Base-by-base conservation (phyloP, 2,329 filamentous ascomycete species). In the Gyromitra esculenta region DNA sequence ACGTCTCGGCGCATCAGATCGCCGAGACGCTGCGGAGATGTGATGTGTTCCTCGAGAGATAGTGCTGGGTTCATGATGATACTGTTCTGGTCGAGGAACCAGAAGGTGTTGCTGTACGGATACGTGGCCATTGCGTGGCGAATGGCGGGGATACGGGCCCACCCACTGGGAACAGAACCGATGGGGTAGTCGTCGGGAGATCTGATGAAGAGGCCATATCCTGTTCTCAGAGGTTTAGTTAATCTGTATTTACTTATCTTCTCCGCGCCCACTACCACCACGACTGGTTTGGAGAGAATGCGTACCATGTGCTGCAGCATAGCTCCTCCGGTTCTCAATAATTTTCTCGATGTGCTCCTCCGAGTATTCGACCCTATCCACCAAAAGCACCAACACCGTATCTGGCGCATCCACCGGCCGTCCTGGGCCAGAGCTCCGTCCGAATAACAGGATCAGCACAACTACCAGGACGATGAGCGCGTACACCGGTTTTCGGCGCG, bases 291-390 rank as follows among this genome's bases (percentile, higher is more conserved):
- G 0, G 62, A 78, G 18, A 77, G 35, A 52, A 45, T 48, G 80
- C 87, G 82, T 88, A 97, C 94, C 95, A 85, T 98, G 94, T 82
- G 89, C 91, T 79, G 89, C 88, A 6, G 95, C 96, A 84, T 98
- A 99, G 78, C 91, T 88, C 81, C 91, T 87, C 81, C 96, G 87
- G 83, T 99, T 99, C 80, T 92, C 89, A 82, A 89, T 91, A 78
- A 99, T 89, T 81, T 89, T 89, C 74, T 91, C 86, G 71, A 91
- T 86, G 84, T 95, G 96, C 54, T 86, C 86, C 43, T 88, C 85
- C 81, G 89, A 89, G 80, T 91, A 89, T 50, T 84, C 86, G 66
- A 86, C 85, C 75, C 89, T 87, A 82, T 97, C 92, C 71, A 97
- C 84, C 7, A 95, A 89, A 1, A 96, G 97, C 77, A 99, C 92